Base-by-base conservation (phyloP, 2,329 filamentous ascomycete species). In the Lachnellula hyalina region DNA sequence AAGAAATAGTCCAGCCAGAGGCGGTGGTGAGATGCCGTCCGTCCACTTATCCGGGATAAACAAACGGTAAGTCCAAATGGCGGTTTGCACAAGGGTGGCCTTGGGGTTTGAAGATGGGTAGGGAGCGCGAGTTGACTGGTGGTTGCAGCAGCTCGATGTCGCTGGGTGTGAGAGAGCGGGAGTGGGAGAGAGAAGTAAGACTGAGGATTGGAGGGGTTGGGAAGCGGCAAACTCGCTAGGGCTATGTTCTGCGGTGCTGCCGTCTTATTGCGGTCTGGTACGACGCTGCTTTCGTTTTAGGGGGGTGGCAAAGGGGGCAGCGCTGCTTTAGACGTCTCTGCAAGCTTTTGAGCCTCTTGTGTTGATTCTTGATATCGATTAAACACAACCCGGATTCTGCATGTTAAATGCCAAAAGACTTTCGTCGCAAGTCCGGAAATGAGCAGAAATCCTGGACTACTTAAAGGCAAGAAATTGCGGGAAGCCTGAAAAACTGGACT, bases 1-100 rank as follows among this genome's bases (percentile, higher is more conserved):
- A 63, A 62, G 52, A 65, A 66, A 64, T 66, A 61, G 60, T 65
- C 58, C 59, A 53, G 42, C 48, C 32, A 48, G 51, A 49, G 41
- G 41, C 38, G 52, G 45, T 36, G 42, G 46, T 32, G 11, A 40
- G 21, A 32, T 54, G 49, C 45, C 57, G 48, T 56, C 47, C 57
- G 48, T 56, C 61, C 59, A 62, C 61, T 61, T 56, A 62, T 58
- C 53, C 63, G 59, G 63, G 23, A 46, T 21, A 25, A 23, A 17
- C 53, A 53, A 53, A 59, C 55, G 56, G 60, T 59, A 53, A 58
- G 60, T 60, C 54, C 57, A 58, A 54, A 6, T 55, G 48, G 54
- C 57, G 49, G 19, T 21, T 9, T n/a, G 49, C 54, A 45, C 54
- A 60, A 45, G 51, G 49, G 52, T 57, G 52, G 57, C 51, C 51